Evolutionary conservation across 2,329 filamentous ascomycete genomes (phyloP), one percentile per base, ranked within the genome.

Genomic region (Diplocarpon mali): DNA sequence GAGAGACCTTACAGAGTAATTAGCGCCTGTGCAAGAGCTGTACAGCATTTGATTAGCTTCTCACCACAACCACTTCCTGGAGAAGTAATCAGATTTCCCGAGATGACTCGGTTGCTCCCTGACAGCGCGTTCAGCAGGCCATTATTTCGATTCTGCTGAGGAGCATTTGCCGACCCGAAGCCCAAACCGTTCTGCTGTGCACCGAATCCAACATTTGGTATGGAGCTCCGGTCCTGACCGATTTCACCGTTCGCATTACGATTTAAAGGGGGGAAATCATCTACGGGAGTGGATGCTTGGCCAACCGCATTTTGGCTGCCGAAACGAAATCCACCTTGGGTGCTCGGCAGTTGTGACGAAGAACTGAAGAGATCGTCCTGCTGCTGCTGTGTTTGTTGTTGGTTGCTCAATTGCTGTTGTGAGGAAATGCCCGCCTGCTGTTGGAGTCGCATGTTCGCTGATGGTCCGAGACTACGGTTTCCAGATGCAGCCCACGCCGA

Each of bases 51-150:
- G 9, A 30, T 30, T 10, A 7, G 49, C 31, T 17, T 38, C 50
- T 50, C 43, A 62, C 58, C 58, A 45, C 57, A 58, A 28, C 58
- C 37, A 35, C 51, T 57, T 40, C 44, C 50, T 34, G 59, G 54
- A 34, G 60, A 60, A 16, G 54, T 47, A 28, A 60, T 51, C n/a
- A 57, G 53, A 38, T 56, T 55, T 14, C 42, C 50, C 20, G 78
- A 71, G 36, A 65, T 63, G 30, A 69, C 61, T 43, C 75, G 67
- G 46, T 64, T 71, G 50, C 72, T 80, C 5, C 75, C 75, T 35
- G 76, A 78, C n/a, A 82, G 62, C 3, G 76, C 78, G 56, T 78
- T 81, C 37, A 82, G 62, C 32, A 82, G 65, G 8, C 77, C 77
- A 56, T 82, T 82, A 11, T 72, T 76, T 44, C 75, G 66, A 45